Conservation (phyloP, 352 stramenopile genomes). For the Pythium sp. region DNA sequence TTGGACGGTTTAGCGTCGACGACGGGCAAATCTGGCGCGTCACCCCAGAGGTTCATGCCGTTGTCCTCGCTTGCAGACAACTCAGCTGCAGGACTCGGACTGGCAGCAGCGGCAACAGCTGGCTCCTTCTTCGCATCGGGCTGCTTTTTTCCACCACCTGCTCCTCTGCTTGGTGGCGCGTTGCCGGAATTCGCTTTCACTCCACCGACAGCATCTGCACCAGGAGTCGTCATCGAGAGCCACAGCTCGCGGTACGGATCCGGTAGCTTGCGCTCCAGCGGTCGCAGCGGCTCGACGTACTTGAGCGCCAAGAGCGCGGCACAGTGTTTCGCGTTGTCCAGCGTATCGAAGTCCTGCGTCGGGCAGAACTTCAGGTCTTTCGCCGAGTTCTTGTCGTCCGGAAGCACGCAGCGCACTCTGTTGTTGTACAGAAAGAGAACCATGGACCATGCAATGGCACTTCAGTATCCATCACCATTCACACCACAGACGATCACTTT, state of each 20-base stretch:
- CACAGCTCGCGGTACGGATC: constrained; percentile 96
- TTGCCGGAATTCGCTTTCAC: constrained; percentile 14
- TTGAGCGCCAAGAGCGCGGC: constrained; percentile 92
- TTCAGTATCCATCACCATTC: neutral
- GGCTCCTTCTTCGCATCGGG: constrained; percentile 1
- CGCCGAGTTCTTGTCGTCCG: constrained; percentile 90
- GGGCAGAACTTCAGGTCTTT: constrained; percentile 94
- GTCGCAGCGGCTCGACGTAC: constrained; percentile 91
- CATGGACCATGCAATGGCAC: neutral
- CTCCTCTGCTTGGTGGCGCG: neutral
- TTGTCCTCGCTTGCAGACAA: neutral
- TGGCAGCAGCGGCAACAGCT: neutral
- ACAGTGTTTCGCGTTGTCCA: constrained; percentile 92
- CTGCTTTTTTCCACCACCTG: neutral
- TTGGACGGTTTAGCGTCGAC: constrained; percentile 16
- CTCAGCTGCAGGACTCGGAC: neutral
- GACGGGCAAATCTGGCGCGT: constrained; percentile 12
- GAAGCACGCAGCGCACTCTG: constrained; percentile 85
- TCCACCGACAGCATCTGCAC: neutral
- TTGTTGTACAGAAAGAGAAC: constrained; percentile 8
- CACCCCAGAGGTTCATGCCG: constrained; percentile 45
- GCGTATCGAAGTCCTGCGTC: constrained; percentile 69
- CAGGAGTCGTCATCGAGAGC: constrained; percentile 42
- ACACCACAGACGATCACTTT: neutral
- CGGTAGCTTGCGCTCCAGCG: constrained; percentile 95